Evolutionary conservation across 78 protist species (phyloP).

Genomic region (Dictyostelium citrinum): DNA sequence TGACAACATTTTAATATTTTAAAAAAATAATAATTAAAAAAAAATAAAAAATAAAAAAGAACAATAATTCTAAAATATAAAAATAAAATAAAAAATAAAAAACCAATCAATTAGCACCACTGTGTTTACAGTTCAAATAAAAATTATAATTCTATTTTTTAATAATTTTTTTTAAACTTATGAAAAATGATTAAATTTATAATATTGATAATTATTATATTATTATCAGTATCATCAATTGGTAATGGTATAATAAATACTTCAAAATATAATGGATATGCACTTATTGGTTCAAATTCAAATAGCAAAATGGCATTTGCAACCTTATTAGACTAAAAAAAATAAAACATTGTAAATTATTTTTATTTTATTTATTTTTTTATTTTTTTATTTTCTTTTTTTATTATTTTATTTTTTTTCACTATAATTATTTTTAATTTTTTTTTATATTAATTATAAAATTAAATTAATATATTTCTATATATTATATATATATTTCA

Average conservation of each 20-base stretch:
- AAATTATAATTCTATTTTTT: too few species aligned
- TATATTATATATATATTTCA: too few species aligned
- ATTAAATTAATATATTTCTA: too few species aligned
- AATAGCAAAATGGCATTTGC: slow-evolving; percentile 57
- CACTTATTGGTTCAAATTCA: slow-evolving; percentile 44
- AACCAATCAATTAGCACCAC: too few species aligned
- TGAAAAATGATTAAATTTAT: not conserved
- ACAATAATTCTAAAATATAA: too few species aligned
- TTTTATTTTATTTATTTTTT: not conserved
- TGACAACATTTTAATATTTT: not conserved
- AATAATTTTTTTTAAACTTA: not conserved
- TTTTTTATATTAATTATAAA: not conserved
- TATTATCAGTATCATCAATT: not conserved
- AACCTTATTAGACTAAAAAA: slow-evolving; percentile 16
- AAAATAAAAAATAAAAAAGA: not conserved
- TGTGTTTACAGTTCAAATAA: too few species aligned
- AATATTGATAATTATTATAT: not conserved
- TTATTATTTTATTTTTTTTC: not conserved
- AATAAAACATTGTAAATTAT: slow-evolving; percentile 43
- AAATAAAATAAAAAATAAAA: too few species aligned
- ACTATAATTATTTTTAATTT: not conserved
- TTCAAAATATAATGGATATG: slow-evolving; percentile 58
- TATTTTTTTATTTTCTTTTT: not conserved
- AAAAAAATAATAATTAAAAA: not conserved
- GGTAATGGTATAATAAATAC: not conserved